Evolutionary conservation across 1,139 yeast species (phyloP), one percentile per base, ranked within the genome.

Genomic region (Candida sanyaensis): DNA sequence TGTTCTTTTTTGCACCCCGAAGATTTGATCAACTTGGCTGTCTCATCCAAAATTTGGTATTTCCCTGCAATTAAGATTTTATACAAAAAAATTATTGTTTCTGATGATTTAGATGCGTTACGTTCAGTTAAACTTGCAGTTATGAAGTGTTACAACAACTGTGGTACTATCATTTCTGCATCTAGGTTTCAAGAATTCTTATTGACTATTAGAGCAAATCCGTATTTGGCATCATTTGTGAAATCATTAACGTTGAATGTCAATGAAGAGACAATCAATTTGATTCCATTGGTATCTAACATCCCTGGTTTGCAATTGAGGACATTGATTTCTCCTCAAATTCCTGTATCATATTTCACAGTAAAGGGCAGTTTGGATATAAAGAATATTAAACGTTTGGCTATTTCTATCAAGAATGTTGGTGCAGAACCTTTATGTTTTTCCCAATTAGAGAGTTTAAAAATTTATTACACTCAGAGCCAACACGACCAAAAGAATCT

Each of bases 11-110:
- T 48, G 9, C 45, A 42, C 11, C 48, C 42, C 27, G 7, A 36
- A 2, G 50, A 48, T 13, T 39, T 48, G 10, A 6, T 34, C 21
- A 44, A 44, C 27, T 37, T 48, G n/a, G 17, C 39, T 27, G n/a
- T 37, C 21, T 44, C 46, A 10, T 37, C 42, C n/a, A 44, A 39
- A 40, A 21, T 42, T 6, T 48, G 46, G 48, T 38, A 42, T 4
- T 44, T 44, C 23, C 46, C 50, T 24, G 50, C 50, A 4, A 44
- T 44, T 11, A 36, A 36, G n/a, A 39, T 45, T 2, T 44, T 47
- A 28, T 47, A 47, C 36, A 38, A 42, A 10, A 47, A 47, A 30
- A 38, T 47, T n/a, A 37, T 47, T 21, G 45, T 47, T 12, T 42
- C 42, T 5, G 50, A 47, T 26, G 42, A 44, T 42, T 13, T 42